Percentiles rank a stretch among this genome's conserved stretches.
phyloP scores from a whole-genome alignment of 2,329 filamentous ascomycete species.

The Neonectria ditissima region DNA sequence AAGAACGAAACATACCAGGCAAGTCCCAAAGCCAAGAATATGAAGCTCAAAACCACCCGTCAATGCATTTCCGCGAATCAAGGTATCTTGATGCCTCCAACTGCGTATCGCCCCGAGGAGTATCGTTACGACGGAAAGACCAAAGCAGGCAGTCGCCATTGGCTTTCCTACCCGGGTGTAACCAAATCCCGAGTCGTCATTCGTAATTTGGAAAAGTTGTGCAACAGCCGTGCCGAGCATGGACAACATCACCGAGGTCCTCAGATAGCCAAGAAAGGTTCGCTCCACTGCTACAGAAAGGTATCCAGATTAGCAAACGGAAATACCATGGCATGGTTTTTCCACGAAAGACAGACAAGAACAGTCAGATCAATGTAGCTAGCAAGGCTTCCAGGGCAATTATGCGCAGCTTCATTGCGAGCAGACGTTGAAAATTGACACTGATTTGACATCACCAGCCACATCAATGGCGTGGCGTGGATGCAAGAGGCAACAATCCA shows the following conservation, averaged over 20 bases:
- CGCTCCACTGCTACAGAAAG: conserved; percentile 72
- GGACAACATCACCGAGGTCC: conserved; percentile 76
- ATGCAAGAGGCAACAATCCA: conserved; percentile 3
- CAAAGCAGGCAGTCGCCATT: conserved; percentile 59
- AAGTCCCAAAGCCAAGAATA: conserved; percentile 33
- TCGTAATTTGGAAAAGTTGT: conserved; percentile 72
- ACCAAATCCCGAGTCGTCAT: conserved; percentile 59
- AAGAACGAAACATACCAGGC: conserved; percentile 30
- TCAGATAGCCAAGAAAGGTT: conserved; percentile 79
- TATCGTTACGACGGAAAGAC: conserved; percentile 53
- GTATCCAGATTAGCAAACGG: conserved; percentile 13
- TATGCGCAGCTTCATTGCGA: background rate
- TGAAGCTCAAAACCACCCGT: conserved; percentile 48
- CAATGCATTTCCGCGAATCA: conserved; percentile 48
- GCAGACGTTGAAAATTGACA: background rate
- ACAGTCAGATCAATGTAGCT: background rate
- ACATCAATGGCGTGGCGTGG: conserved; percentile 2
- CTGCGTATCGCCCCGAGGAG: conserved; percentile 47
- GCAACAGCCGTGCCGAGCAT: conserved; percentile 74
- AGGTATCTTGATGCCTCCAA: conserved; percentile 48
- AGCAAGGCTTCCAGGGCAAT: background rate
- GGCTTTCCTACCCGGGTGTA: conserved; percentile 72
- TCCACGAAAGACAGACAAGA: background rate
- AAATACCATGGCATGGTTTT: background rate
- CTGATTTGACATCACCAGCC: background rate